Evolutionary conservation across 129 eudicot genomes (phyloP), one percentile per base, ranked within the genome.

Genomic region (Arctium minus): DNA sequence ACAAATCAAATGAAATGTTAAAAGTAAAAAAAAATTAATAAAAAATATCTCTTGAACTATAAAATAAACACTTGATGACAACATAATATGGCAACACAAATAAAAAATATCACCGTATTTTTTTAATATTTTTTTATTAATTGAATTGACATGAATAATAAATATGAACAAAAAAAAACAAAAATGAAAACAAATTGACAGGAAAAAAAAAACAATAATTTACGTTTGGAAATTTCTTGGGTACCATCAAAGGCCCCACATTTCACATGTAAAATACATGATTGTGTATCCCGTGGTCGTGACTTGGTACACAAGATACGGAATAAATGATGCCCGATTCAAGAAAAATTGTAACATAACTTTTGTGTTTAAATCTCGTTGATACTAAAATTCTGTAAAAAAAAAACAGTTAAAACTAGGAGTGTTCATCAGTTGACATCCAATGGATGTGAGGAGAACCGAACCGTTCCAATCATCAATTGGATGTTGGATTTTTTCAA

Each of bases 251-350:
- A 12, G 72, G 72, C 18, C 72, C 81, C 81, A 77, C 81, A 77
- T 56, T 29, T 77, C 81, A 77, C 81, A 60, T 77, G 80, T 53
- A 62, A 17, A 60, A 36, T 56, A 36, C 33, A 46, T 77, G 72
- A 77, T 77, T 33, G 39, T 77, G 56, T 77, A 68, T 40, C 81
- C 67, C 81, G 36, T 77, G 81, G 53, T 62, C 72, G 72, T 60
- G 81, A 77, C 67, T 17, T 56, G 67, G 81, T 77, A 18, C 33
- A 77, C 36, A 76, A 50, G 79, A 75, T 75, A 76, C 80, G 35
- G 67, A 56, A 56, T 56, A 56, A 56, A 56, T 56, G 8, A 56
- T 46, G 17, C 3, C 56, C 17, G 4, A 10, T 53, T 53, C 64
- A 53, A 53, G 1, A 13, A 50, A 50, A 6, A 42, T 10, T 44